Percentiles rank a stretch among this genome's conserved stretches.
Evolutionary conservation across 2,329 filamentous ascomycete species (phyloP).

Genomic region (Trichothecium roseum): DNA sequence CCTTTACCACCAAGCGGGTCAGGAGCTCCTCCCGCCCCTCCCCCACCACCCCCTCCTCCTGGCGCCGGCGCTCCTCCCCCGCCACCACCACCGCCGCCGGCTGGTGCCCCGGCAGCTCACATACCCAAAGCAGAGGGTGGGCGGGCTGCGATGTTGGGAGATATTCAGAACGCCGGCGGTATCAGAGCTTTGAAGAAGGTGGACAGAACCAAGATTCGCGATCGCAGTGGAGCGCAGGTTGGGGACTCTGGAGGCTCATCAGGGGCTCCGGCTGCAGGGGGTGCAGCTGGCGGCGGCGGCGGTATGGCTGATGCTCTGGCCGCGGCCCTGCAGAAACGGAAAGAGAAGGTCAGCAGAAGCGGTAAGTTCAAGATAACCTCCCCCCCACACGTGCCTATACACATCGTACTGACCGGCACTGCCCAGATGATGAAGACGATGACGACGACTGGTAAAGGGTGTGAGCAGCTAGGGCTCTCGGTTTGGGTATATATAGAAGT

Average conservation of each 20-base stretch:
- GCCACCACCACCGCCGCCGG: slow-evolving; percentile 40
- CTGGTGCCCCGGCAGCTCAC: slow-evolving; percentile 37
- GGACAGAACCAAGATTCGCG: slow-evolving; percentile 56
- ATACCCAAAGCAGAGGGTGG: slow-evolving; percentile 30
- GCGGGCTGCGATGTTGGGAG: slow-evolving; percentile 54
- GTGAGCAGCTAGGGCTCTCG: not conserved
- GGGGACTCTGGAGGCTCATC: slow-evolving; percentile 41
- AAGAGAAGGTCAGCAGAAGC: slow-evolving; percentile 88
- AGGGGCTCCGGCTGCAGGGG: slow-evolving; percentile 31
- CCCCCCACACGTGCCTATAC: not conserved
- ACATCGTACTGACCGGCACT: slow-evolving; percentile 6
- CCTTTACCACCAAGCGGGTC: slow-evolving; percentile 26
- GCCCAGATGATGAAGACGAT: slow-evolving; percentile 63
- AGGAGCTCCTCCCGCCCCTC: slow-evolving; percentile 4
- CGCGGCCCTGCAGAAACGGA: slow-evolving; percentile 68
- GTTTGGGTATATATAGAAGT: not conserved
- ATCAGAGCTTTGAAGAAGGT: slow-evolving; percentile 67
- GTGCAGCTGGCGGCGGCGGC: slow-evolving; percentile 41
- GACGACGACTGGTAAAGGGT: slow-evolving; percentile 58
- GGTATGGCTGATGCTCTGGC: slow-evolving; percentile 77
- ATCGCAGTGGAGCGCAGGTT: slow-evolving; percentile 57
- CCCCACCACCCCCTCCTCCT: slow-evolving; percentile 36
- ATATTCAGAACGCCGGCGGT: slow-evolving; percentile 62
- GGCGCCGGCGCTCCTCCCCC: slow-evolving; percentile 15
- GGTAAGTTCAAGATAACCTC: slow-evolving; percentile 54